Conservation (phyloP, 176 grass and related monocot species). For the Canna indica region DNA sequence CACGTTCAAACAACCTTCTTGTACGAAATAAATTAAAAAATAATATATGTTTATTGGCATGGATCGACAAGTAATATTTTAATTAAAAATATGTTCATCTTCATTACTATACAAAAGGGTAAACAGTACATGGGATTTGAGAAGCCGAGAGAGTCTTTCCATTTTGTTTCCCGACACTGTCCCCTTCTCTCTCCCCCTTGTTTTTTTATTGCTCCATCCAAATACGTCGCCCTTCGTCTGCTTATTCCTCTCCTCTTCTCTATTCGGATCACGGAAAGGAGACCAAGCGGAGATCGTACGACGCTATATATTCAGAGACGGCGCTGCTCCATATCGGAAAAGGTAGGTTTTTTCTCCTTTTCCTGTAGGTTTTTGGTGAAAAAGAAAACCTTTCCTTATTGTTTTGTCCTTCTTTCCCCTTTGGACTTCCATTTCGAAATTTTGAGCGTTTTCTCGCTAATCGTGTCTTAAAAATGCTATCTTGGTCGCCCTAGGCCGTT, state of each 20-base stretch:
- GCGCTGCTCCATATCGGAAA: neutral
- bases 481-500: neutral
- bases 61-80: neutral
- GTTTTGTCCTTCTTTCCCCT: neutral
- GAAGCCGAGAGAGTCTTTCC: neutral
- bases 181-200: neutral
- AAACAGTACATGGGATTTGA: too few species aligned
- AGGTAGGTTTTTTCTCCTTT: neutral
- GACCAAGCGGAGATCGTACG: neutral
- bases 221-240: neutral
- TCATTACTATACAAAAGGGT: too few species aligned
- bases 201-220: neutral
- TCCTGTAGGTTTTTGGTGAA: neutral
- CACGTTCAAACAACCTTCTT: conserved; percentile 2
- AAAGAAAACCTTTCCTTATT: neutral
- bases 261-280: neutral
- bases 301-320: neutral
- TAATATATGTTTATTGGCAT: neutral
- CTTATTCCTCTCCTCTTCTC: neutral
- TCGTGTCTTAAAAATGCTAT: neutral
- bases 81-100: too few species aligned
- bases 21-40: neutral
- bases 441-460: neutral
- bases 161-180: neutral
- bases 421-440: neutral